Evolutionary conservation across 345 rosid species (phyloP).

Genomic region (Leavenworthia alabamica): DNA sequence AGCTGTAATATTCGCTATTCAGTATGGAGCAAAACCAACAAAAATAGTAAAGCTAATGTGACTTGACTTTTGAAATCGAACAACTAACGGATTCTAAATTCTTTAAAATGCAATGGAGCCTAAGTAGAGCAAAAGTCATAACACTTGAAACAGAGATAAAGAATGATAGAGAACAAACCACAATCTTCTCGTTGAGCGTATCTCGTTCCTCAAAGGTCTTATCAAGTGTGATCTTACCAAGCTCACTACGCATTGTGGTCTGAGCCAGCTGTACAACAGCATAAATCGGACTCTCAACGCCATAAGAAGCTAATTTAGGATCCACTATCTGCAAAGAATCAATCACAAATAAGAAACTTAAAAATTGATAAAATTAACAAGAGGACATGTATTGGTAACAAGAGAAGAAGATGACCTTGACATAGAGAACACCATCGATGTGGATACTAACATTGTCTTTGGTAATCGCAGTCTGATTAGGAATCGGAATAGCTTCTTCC

Average conservation of each 20-base stretch:
- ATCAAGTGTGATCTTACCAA: slow-evolving; percentile 94
- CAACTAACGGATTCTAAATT: not conserved
- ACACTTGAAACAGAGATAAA: not conserved
- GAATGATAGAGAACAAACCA: slow-evolving; percentile 44
- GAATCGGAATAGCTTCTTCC: slow-evolving; percentile 90
- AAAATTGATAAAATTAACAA: not conserved
- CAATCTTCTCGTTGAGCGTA: slow-evolving; percentile 88
- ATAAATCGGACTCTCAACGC: slow-evolving; percentile 89
- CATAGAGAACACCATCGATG: slow-evolving; percentile 85
- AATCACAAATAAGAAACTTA: not conserved
- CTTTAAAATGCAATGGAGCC: not conserved
- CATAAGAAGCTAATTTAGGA: slow-evolving; percentile 86
- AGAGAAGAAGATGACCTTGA: slow-evolving; percentile 45
- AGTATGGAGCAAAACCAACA: not conserved
- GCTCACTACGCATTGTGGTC: slow-evolving; percentile 98
- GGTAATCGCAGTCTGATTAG: slow-evolving; percentile 88
- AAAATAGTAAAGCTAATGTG: not conserved
- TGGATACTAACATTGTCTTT: slow-evolving; percentile 89
- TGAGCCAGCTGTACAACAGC: slow-evolving; percentile 97
- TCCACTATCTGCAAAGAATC: slow-evolving; percentile 82
- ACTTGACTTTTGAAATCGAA: not conserved
- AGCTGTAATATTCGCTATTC: slow-evolving; percentile 1
- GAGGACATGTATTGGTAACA: not conserved
- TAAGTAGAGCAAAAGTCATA: not conserved
- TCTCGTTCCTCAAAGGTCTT: slow-evolving; percentile 97